phyloP scores from a whole-genome alignment of 2,329 filamentous ascomycete species.

The Teratosphaeria nubilosa region DNA sequence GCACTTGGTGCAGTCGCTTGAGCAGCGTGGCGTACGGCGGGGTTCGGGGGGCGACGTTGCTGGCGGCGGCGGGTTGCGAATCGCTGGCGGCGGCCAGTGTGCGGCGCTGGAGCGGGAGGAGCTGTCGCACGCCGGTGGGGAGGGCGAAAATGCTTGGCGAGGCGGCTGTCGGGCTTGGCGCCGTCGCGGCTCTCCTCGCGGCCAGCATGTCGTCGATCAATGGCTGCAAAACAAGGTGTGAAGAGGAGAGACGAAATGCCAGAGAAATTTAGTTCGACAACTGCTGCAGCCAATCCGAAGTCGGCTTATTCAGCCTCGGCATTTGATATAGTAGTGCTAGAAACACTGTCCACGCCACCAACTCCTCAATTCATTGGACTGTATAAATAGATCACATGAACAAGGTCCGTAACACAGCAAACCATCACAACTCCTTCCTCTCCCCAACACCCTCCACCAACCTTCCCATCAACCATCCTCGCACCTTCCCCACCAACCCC shows the following conservation, averaged over 20 bases:
- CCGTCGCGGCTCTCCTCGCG: background rate
- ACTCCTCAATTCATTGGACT: background rate
- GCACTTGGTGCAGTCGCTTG: conserved; percentile 64
- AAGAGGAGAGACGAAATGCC: background rate
- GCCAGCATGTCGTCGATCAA: conserved; percentile 1
- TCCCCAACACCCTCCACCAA: background rate
- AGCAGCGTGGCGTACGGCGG: conserved; percentile 78
- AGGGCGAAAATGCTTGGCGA: conserved; percentile 2
- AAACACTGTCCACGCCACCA: no score
- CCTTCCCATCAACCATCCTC: background rate
- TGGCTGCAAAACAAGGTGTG: background rate
- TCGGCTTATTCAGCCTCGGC: background rate
- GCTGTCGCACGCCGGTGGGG: conserved; percentile 7
- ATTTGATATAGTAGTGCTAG: background rate
- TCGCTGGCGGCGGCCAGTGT: conserved; percentile 23
- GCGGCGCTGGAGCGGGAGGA: conserved; percentile 15
- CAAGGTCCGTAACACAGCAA: no score
- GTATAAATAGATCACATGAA: no score
- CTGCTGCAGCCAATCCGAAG: background rate
- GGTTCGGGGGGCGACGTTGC: conserved; percentile 43
- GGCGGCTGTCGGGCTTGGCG: background rate
- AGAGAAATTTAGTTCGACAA: background rate
- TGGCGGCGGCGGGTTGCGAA: conserved; percentile 12
- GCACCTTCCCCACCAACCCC: background rate
- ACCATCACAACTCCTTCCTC: background rate